Base-by-base conservation (phyloP, 768 basidiomycete species). In the Dioszegia aurantiaca region DNA sequence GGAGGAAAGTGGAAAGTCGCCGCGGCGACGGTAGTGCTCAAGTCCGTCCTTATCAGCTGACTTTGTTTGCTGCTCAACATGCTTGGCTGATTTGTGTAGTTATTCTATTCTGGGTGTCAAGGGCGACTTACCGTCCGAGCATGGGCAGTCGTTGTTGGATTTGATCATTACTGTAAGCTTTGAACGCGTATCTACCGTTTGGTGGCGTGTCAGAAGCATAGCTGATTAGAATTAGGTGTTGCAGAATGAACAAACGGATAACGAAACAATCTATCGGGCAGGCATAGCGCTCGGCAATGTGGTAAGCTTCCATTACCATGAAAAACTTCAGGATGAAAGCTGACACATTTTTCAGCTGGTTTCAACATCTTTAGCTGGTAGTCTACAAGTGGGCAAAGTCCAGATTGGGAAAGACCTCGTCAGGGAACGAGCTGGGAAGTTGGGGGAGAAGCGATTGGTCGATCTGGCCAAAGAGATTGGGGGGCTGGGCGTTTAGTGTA, bases 1-100 rank as follows among this genome's bases (percentile, higher is more conserved):
- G 46, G 82, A 37, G 92, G 89, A 76, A 78, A 80, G 3, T 87
- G 87, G 47, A 83, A 88, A 28, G 80, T 90, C 3, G 87, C 90
- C 0, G 70, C 92, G 45, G 85, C 88, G 3, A 93, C 92, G 0
- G 78, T 92, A 33, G 76, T 89, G 30, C 86, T 97, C 78, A 98
- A 98, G 94, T 98, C 65, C 67, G 87, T 81, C 19, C 23, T 23
- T 48, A 37, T 14, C 43, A n/a, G n/a, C n/a, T n/a, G n/a, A n/a
- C n/a, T n/a, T n/a, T n/a, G n/a, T n/a, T n/a, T 24, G 21, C 19
- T 21, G 48, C 14, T 14, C 48, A n/a, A 12, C 17, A 47, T 41
- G 49, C 31, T 21, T 47, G 24, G 57, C 59, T 60, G 44, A 52
- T 49, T 5, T 59, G 40, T 21, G n/a, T 51, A 74, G 74, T 54